Conservation (phyloP, 2,329 filamentous ascomycete species). For the Leptographium wingfieldii region DNA sequence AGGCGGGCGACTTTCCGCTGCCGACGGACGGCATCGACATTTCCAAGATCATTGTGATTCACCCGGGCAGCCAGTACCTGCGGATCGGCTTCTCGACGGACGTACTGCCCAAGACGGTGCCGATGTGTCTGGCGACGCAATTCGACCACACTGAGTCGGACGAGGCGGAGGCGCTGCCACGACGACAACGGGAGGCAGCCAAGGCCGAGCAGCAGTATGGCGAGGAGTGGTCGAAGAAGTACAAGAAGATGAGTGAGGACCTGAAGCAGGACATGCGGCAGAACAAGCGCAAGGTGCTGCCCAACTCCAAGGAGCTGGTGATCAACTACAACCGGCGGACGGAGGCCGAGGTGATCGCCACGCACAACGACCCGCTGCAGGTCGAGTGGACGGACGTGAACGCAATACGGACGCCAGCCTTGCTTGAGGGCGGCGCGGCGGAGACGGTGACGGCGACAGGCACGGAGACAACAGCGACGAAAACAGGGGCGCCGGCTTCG, state of each 20-base stretch:
- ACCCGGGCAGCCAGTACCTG: slow-evolving; percentile 89
- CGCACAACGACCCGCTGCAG: slow-evolving; percentile 88
- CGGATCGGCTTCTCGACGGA: slow-evolving; percentile 93
- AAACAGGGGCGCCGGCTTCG: not conserved
- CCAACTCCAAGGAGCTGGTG: slow-evolving; percentile 94
- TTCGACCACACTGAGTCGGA: slow-evolving; percentile 72
- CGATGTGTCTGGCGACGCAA: slow-evolving; percentile 80
- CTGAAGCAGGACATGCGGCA: slow-evolving; percentile 82
- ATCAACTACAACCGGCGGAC: slow-evolving; percentile 85
- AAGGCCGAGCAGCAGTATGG: slow-evolving; percentile 71
- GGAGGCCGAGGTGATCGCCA: slow-evolving; percentile 73
- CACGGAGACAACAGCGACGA: no score
- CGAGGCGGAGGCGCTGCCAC: slow-evolving; percentile 65
- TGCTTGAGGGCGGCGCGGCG: not conserved
- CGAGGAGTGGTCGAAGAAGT: slow-evolving; percentile 64
- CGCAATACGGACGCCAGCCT: slow-evolving; percentile 12
- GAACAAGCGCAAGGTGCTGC: slow-evolving; percentile 88
- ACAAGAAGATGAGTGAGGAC: slow-evolving; percentile 71
- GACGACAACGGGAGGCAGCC: slow-evolving; percentile 50
- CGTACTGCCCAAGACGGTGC: slow-evolving; percentile 83
- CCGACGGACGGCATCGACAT: slow-evolving; percentile 54
- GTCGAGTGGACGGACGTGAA: slow-evolving; percentile 90
- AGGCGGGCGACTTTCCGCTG: slow-evolving; percentile 33
- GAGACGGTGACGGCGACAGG: not conserved
- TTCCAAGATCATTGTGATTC: slow-evolving; percentile 87